These are phyloP conservation scores for Leptodermis oblonga DNA, from an alignment of 257 asterid species.

Conservation along the genomic window DNA sequence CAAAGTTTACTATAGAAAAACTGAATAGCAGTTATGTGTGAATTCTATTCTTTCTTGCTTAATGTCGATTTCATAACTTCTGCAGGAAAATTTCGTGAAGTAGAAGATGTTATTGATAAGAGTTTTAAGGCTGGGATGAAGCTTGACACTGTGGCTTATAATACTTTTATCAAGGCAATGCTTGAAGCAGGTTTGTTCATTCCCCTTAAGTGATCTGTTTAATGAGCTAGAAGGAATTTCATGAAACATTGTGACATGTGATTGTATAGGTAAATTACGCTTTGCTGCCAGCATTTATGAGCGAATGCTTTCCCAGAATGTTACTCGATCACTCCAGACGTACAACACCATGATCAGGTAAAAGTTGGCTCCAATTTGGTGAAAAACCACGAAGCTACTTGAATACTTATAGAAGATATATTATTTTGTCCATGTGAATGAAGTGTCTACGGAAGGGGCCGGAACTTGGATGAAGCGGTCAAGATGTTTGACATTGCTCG, in stretches of 20 bases:
- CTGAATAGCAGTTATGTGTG: constrained; percentile 2
- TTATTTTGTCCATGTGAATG: constrained; percentile 18
- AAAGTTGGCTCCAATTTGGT: constrained; percentile 13
- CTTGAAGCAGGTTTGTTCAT: constrained; percentile 64
- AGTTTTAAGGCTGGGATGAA: constrained; percentile 54
- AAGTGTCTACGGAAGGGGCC: constrained; percentile 87
- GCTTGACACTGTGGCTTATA: constrained; percentile 94
- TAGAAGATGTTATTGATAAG: constrained; percentile 46
- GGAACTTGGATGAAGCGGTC: constrained; percentile 67
- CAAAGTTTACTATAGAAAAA: background rate
- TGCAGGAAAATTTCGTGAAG: constrained; percentile 63
- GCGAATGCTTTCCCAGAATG: constrained; percentile 56
- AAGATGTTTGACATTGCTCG: constrained; percentile 63
- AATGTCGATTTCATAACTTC: constrained; percentile 18
- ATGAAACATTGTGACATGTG: constrained; percentile 19
- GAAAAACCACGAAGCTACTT: background rate
- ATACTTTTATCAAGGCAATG: constrained; percentile 87
- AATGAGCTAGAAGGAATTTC: constrained; percentile 10
- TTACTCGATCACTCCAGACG: constrained; percentile 75
- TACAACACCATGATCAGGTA: constrained; percentile 95
- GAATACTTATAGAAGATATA: constrained; percentile 11
- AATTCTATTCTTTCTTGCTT: constrained; percentile 15
- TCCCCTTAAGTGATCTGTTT: constrained; percentile 11
- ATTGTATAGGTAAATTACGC: constrained; percentile 67
- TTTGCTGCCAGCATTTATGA: constrained; percentile 66